Base-by-base conservation (phyloP, 495 filamentous ascomycete species). In the Parathielavia hyrcaniae region DNA sequence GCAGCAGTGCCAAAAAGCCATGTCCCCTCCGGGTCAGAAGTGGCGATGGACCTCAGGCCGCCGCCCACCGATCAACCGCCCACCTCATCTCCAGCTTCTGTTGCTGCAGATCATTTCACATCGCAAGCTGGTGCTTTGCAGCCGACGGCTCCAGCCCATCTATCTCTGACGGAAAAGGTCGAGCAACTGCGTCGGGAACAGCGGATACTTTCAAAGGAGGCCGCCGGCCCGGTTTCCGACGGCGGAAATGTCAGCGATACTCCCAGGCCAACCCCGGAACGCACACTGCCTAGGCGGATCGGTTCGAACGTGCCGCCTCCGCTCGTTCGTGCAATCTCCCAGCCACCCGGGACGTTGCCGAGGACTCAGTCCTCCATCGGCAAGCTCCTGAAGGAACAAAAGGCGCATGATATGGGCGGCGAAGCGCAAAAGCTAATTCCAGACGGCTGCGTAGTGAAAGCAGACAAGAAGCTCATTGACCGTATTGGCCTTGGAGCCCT, bases 401-500 rank as follows among this genome's bases (percentile, higher is more conserved):
- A 69, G 53, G 63, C 63, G 0, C 70, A 68, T 30, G 48, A 60
- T 11, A 65, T 38, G 38, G 43, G 67, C 16, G 55, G 61, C 22
- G 69, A 73, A 43, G 56, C 66, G 14, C 66, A 67, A 44, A 69
- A 67, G 53, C 46, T 47, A 16, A 16, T 61, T 7, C 61, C 63
- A 6, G 69, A 69, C 9, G 67, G 66, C n/a, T n/a, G n/a, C 30
- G 67, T 69, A 11, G 75, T 78, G 46, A 72, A 79, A 44, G 69
- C 74, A 3, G 90, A 93, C 41, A 91, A 86, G 68, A 90, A 87
- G 64, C 69, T 91, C 4, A 78, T 80, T 4, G 86, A 88, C 38
- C 79, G 86, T 40, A 69, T 91, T 20, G 79, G 81, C 2, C 61
- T 90, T 7, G 75, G 69, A 54, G 75, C 79, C 20, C 69, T 90